These are phyloP conservation scores for Prunus kanzakura DNA, from an alignment of 306 rosid genomes.

Conservation along the genomic window DNA sequence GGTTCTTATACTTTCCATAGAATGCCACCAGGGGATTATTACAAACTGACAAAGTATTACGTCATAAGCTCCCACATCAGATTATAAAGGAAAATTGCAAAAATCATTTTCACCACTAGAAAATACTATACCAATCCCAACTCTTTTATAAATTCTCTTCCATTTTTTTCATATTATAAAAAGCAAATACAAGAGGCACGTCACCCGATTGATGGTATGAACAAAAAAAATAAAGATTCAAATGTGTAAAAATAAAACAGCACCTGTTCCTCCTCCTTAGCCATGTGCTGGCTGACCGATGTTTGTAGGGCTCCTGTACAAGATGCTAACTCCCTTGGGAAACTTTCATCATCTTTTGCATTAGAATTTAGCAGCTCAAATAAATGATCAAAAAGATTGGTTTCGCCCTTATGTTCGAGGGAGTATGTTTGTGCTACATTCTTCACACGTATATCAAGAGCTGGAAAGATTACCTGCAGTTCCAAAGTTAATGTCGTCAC, in stretches of 20 bases:
- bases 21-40: neutral
- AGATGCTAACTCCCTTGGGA: constrained; percentile 89
- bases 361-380: constrained; percentile 74
- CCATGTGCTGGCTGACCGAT: constrained; percentile 97
- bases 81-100: neutral
- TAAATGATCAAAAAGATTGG: constrained; percentile 82
- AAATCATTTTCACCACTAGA: neutral
- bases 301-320: constrained; percentile 90
- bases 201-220: neutral
- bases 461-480: constrained; percentile 91
- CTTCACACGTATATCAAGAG: constrained; percentile 97
- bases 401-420: constrained; percentile 96
- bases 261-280: constrained; percentile 99
- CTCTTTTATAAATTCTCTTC: neutral
- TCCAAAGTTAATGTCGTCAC: constrained; percentile 28
- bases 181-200: neutral
- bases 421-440: constrained; percentile 98
- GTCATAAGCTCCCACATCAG: neutral
- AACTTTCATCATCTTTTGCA: constrained; percentile 60
- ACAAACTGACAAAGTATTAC: neutral
- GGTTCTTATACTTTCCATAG: neutral
- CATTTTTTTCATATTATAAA: neutral
- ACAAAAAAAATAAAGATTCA: constrained; percentile 10
- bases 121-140: neutral
- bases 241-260: constrained; percentile 22